Conservation (phyloP, 2,329 filamentous ascomycete genomes). For the Claviceps africana region DNA sequence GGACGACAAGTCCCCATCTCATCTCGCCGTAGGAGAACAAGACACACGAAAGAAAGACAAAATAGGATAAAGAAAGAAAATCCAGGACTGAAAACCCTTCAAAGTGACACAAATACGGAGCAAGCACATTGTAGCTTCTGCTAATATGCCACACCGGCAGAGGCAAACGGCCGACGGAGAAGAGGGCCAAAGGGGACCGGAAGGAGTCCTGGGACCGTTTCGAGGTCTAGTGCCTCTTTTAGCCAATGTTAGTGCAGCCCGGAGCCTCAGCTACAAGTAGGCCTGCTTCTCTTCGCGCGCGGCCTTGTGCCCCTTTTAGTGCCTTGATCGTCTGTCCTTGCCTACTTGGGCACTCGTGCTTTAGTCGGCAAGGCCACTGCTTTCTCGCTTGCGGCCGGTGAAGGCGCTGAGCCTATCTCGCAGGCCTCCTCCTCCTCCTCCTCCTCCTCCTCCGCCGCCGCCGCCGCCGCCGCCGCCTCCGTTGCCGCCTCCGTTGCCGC, state of each 20-base stretch:
- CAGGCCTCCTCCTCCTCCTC: not conserved
- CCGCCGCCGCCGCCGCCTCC: not conserved
- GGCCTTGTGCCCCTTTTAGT: conserved; percentile 4
- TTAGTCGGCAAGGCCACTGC: conserved; percentile 7
- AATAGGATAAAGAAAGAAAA: too few species aligned
- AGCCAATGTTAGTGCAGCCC: conserved; percentile 11
- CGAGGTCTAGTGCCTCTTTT: not conserved
- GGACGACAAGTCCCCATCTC: too few species aligned
- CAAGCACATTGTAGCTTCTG: too few species aligned
- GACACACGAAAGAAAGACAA: too few species aligned
- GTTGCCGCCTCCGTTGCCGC: too few species aligned
- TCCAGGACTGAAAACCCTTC: too few species aligned
- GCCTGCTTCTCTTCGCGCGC: conserved; percentile 3
- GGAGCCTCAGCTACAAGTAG: conserved; percentile 6
- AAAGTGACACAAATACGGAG: too few species aligned
- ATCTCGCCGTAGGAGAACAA: too few species aligned
- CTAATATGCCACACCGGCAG: too few species aligned
- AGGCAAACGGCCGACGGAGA: too few species aligned
- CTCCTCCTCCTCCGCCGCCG: not conserved
- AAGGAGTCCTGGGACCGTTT: too few species aligned
- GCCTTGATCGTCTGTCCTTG: conserved; percentile 10
- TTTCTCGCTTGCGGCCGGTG: conserved; percentile 16
- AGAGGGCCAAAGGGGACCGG: not conserved
- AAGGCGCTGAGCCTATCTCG: conserved; percentile 17
- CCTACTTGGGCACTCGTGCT: conserved; percentile 6